Evolutionary conservation across 2,329 filamentous ascomycete species (phyloP).

Genomic region (Hirsutella minnesotensis): DNA sequence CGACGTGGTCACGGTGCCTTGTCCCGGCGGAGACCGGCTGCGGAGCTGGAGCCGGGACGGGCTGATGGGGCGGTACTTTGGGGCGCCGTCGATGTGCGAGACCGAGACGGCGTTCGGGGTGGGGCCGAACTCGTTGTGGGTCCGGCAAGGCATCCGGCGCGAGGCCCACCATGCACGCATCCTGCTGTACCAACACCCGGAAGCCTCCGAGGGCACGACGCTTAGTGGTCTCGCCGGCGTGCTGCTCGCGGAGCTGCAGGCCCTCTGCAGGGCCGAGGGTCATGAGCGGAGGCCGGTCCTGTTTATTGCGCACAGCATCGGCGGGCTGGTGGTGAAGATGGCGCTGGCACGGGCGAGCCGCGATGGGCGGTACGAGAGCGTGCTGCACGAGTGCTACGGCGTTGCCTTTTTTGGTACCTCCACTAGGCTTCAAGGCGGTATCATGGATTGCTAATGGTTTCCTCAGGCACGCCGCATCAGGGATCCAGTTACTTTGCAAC

Average conservation of each 20-base stretch:
- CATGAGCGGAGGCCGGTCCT: slow-evolving; percentile 39
- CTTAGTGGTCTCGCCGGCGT: slow-evolving; percentile 33
- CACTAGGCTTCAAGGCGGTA: too few species aligned
- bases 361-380: slow-evolving; percentile 23
- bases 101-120: slow-evolving; percentile 17
- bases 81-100: slow-evolving; percentile 26
- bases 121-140: slow-evolving; percentile 30
- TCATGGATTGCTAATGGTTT: slow-evolving; percentile 11
- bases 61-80: slow-evolving; percentile 34
- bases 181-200: slow-evolving; percentile 38
- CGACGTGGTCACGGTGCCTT: slow-evolving; percentile 41
- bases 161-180: slow-evolving; percentile 36
- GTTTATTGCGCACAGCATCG: slow-evolving; percentile 50
- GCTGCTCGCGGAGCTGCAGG: slow-evolving; percentile 30
- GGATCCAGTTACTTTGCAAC: slow-evolving; percentile 53
- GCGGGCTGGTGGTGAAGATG: slow-evolving; percentile 47
- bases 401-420: slow-evolving; percentile 49
- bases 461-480: slow-evolving; percentile 44
- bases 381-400: slow-evolving; percentile 46
- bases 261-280: slow-evolving; percentile 20
- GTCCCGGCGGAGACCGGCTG: slow-evolving; percentile 38
- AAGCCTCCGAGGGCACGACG: slow-evolving; percentile 26
- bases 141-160: slow-evolving; percentile 38
- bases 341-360: slow-evolving; percentile 37
- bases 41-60: slow-evolving; percentile 41